A percentile compares a stretch with the other conserved stretches of the same genome.
Evolutionary conservation across 208 protist species (phyloP).

Genomic region (Wallacemonas rigidus): DNA sequence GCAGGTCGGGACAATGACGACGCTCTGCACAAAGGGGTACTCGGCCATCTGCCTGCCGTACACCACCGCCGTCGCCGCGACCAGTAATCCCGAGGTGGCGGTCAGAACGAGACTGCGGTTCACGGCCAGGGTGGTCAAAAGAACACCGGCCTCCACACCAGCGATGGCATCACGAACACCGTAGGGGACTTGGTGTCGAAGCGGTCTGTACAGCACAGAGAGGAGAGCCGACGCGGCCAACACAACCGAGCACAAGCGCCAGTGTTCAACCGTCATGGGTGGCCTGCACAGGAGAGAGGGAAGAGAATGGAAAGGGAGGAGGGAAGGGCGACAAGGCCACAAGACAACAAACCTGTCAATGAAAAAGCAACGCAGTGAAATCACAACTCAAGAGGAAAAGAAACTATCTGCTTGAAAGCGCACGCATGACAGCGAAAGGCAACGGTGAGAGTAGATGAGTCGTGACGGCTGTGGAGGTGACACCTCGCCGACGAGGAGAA

Average conservation of each 20-base stretch:
- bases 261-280: background rate
- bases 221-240: background rate
- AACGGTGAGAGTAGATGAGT: too few relatives aligned
- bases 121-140: constrained; percentile 7
- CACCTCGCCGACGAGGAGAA: too few relatives aligned
- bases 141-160: background rate
- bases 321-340: background rate
- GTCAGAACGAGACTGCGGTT: constrained; percentile 1
- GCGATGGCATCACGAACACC: background rate
- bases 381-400: too few relatives aligned
- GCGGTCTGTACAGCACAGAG: background rate
- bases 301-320: background rate
- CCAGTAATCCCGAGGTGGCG: background rate
- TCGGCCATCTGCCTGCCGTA: background rate
- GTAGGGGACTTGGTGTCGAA: constrained; percentile 9
- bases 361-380: too few relatives aligned
- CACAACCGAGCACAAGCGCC: background rate
- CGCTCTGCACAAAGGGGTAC: constrained; percentile 9
- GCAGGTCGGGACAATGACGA: constrained; percentile 9
- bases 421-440: too few relatives aligned
- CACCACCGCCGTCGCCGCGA: background rate
- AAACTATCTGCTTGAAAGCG: too few relatives aligned
- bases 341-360: background rate
- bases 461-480: too few relatives aligned
- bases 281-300: too few relatives aligned